Percentiles rank a stretch among this genome's conserved stretches.
These are phyloP conservation scores for Rhododendron henanense DNA, from an alignment of 148 eudicot genomes.

Conservation along the genomic window DNA sequence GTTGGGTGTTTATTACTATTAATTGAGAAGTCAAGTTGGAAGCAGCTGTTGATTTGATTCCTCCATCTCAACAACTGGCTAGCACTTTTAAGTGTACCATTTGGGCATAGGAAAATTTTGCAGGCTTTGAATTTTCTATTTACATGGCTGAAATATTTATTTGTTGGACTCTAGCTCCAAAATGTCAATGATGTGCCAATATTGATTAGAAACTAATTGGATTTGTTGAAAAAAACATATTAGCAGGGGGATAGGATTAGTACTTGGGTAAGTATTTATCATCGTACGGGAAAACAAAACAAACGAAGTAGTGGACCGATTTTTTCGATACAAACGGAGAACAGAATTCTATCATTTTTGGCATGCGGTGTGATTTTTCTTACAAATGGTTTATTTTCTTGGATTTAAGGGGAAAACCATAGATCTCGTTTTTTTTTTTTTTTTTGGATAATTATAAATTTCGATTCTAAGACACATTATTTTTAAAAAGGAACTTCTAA, in stretches of 20 bases:
- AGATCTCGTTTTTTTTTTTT: background rate
- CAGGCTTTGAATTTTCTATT: background rate
- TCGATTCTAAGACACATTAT: too few relatives aligned
- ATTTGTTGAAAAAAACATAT: background rate
- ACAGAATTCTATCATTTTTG: too few relatives aligned
- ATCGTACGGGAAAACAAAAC: background rate
- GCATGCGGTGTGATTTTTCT: background rate
- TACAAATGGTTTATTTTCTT: background rate
- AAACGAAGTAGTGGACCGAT: background rate
- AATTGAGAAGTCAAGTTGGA: background rate
- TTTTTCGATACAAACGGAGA: background rate
- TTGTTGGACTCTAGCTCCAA: background rate
- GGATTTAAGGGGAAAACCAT: background rate
- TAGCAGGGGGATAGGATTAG: background rate
- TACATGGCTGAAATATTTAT: background rate
- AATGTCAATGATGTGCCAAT: background rate
- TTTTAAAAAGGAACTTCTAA: too few relatives aligned
- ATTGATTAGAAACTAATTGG: background rate
- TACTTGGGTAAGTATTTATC: background rate
- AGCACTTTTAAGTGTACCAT: background rate
- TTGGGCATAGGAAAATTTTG: background rate
- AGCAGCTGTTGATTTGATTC: constrained; percentile 11
- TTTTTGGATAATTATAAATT: too few relatives aligned
- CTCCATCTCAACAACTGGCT: background rate
- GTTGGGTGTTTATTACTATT: background rate